Base-by-base conservation (phyloP, 495 filamentous ascomycete genomes). In the Tuber umbilicatum region DNA sequence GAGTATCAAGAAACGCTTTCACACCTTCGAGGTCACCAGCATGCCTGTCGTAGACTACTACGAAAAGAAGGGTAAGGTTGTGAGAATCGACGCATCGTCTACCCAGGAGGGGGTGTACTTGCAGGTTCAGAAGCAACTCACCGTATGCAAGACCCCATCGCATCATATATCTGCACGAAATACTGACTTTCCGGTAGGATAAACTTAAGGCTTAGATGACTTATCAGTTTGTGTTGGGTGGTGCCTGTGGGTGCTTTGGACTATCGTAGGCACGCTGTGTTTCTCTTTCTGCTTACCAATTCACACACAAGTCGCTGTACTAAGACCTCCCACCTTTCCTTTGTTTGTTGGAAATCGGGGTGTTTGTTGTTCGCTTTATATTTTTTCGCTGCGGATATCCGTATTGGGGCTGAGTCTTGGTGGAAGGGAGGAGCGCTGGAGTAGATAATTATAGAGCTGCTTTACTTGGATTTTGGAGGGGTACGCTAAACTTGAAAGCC, bases 41-140 rank as follows among this genome's bases (percentile, higher is more conserved):
- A 97, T 98, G 93, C 95, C 95, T 60, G 95, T 97, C 47, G 94
- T 99, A 69, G 87, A 95, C 76, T 88, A 91, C 80, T 98, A 91
- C 84, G 90, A 91, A 85, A 85, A 85, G 75, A 85, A 94, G 84
- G 89, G 87, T 68, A 91, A 91, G 84, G 94, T 98, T 37, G 89
- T 95, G 75, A 89, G 88, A 83, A 87, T 97, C 21, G 84, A 88
- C 74, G 92, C 93, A 38, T 89, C 88, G 41, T 86, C 87, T 37
- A 77, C 83, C 31, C 89, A 91, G 4, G 91, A 94, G 9, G 87
- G 90, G 70, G 94, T 99, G 42, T 97, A 94, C 85, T 83, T 84
- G 75, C 83, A 86, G 67, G 92, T 94, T 27, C 88, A 87, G 86
- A 82, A 81, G 77, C 84, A 84, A 43, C 83, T 92, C 27, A 31